phyloP scores from a whole-genome alignment of 1,139 yeast species.

The Sugiyamaella castrensis region DNA sequence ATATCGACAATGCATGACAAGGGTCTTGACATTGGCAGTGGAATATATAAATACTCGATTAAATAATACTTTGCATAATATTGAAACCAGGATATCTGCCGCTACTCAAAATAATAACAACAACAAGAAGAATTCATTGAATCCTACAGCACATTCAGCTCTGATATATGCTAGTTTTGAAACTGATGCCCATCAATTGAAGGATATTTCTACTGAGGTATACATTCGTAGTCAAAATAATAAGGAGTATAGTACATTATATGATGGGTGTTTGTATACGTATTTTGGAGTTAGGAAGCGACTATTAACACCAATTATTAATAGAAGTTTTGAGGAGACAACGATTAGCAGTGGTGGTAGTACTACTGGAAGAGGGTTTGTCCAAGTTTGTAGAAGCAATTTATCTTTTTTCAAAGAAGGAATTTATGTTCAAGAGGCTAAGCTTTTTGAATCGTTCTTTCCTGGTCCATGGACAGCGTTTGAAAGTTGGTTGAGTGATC shows the following conservation, averaged over 20 bases:
- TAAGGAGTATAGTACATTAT: slow-evolving; percentile 63
- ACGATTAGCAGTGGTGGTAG: slow-evolving; percentile 22
- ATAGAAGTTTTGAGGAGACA: slow-evolving; percentile 29
- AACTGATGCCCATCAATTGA: slow-evolving; percentile 44
- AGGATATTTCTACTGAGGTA: slow-evolving; percentile 50
- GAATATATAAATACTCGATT: slow-evolving; percentile 60
- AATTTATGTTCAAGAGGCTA: slow-evolving; percentile 55
- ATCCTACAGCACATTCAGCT: slow-evolving; percentile 49
- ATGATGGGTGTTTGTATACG: slow-evolving; percentile 60
- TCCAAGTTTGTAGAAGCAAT: slow-evolving; percentile 30
- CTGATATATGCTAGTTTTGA: slow-evolving; percentile 61
- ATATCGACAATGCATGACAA: slow-evolving; percentile 80
- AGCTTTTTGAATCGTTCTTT: slow-evolving; percentile 56
- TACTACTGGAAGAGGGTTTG: slow-evolving; percentile 21
- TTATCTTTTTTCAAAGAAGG: slow-evolving; percentile 48
- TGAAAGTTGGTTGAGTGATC: slow-evolving; percentile 54
- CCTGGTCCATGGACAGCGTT: slow-evolving; percentile 39
- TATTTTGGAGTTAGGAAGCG: slow-evolving; percentile 58
- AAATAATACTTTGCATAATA: slow-evolving; percentile 46
- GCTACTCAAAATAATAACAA: neutral
- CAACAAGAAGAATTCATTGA: slow-evolving; percentile 28
- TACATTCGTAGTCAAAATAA: slow-evolving; percentile 47
- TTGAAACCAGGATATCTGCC: slow-evolving; percentile 36
- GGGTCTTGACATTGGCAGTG: slow-evolving; percentile 72
- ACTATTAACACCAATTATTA: slow-evolving; percentile 47